Percentiles rank a stretch among this genome's conserved stretches.
phyloP scores from a whole-genome alignment of 75 land plant species.

The Ceratopteris richardii region DNA sequence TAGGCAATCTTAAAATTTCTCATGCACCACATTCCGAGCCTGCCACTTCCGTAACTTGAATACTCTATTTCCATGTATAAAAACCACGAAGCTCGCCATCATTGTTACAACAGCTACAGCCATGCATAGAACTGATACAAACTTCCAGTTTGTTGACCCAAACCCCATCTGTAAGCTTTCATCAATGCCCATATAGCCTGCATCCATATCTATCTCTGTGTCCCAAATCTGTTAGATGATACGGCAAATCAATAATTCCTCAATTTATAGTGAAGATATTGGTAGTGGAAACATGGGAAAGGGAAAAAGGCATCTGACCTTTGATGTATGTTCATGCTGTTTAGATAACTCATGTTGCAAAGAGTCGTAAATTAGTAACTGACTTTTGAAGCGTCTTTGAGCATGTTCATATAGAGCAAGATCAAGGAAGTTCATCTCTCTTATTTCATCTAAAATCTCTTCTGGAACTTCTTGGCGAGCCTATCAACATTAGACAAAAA shows the following conservation, averaged over 20 bases:
- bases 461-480: conserved; percentile 60
- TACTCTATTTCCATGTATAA: background rate
- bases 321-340: background rate
- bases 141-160: background rate
- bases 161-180: background rate
- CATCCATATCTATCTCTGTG: background rate
- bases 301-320: background rate
- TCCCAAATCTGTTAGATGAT: background rate
- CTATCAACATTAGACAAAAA: background rate
- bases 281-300: background rate
- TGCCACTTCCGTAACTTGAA: background rate
- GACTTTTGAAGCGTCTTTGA: conserved; percentile 31
- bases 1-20: too few relatives aligned
- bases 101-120: background rate
- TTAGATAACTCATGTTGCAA: background rate
- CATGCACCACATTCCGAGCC: background rate
- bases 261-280: background rate
- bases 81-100: background rate
- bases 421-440: conserved; percentile 63
- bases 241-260: background rate
- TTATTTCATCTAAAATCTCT: conserved; percentile 43
- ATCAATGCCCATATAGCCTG: background rate
- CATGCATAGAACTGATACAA: background rate
- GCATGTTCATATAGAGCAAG: conserved; percentile 75
- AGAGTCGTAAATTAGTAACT: background rate